Base-by-base conservation (phyloP, 208 protist genomes). In the Trypanosoma mega region DNA sequence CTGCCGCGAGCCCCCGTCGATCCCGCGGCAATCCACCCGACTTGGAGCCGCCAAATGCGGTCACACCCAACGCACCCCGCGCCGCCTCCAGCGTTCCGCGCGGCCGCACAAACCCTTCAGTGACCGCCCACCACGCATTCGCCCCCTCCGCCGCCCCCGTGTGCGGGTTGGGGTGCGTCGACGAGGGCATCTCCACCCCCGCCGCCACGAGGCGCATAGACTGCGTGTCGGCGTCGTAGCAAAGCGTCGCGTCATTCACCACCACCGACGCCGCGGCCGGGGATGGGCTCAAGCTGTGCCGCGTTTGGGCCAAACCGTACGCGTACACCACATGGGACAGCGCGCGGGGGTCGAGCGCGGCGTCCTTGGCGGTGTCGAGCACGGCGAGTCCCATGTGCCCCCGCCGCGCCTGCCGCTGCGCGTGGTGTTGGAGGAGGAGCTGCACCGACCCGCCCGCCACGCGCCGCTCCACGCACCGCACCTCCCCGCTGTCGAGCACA, bases 241-340 rank as follows among this genome's bases (percentile, higher is more conserved):
- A 63, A n/a, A 80, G 52, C 11, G 63, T 55, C 1, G 69, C 74
- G 33, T 80, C 73, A 39, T 80, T 80, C 18, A 85, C 55, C 18
- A 51, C 69, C 5, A 66, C 63, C 18, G 36, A 45, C 6, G 54
- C 45, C 2, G 29, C 46, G n/a, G n/a, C n/a, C n/a, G n/a, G n/a
- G n/a, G n/a, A n/a, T n/a, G n/a, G n/a, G 30, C 60, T 65, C 6
- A 77, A 63, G 30, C 76, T 74, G 16, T 78, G 26, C 27, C 41
- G 46, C 26, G 67, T 39, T 0, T 23, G 11, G 6, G 85, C 68
- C 45, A 92, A 78, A n/a, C 45, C 50, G 57, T 92, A 92, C 18
- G 52, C 66, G 55, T 88, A 92, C 41, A 81, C 21, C 6, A 92
- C 78, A 47, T 92, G 81, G 11, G 81, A 76, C 8, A 89, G 30